Percentiles rank a stretch among this genome's conserved stretches.
phyloP scores from a whole-genome alignment of 495 filamentous ascomycete species.

The Penicillium turbatum region DNA sequence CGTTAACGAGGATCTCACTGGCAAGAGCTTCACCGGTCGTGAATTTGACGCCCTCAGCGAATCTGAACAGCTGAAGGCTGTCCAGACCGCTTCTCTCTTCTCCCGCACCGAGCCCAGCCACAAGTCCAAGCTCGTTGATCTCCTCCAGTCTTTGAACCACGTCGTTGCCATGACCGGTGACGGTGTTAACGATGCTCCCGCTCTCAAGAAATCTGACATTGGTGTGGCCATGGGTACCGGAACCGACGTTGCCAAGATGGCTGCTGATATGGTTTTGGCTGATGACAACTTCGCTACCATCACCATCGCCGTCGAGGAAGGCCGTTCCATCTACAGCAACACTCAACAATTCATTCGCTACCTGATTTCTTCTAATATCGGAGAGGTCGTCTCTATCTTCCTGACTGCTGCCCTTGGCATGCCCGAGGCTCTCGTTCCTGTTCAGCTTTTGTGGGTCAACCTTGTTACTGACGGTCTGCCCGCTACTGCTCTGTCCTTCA shows the following conservation, averaged over 20 bases:
- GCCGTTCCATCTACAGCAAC: slow-evolving; percentile 98
- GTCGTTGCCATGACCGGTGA: slow-evolving; percentile 99
- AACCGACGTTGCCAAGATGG: slow-evolving; percentile 94
- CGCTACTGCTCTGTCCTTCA: slow-evolving; percentile 95
- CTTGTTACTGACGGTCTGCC: slow-evolving; percentile 97
- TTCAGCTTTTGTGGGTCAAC: slow-evolving; percentile 99
- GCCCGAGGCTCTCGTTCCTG: slow-evolving; percentile 96
- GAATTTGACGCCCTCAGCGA: slow-evolving; percentile 87
- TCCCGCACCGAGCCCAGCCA: slow-evolving; percentile 95
- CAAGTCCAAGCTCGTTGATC: slow-evolving; percentile 94
- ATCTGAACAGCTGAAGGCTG: slow-evolving; percentile 73
- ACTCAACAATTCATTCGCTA: slow-evolving; percentile 99
- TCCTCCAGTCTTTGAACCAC: slow-evolving; percentile 87
- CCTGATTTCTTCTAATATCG: slow-evolving; percentile 97
- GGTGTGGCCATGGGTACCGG: slow-evolving; percentile 99
- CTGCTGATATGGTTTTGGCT: slow-evolving; percentile 97
- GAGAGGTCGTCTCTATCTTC: slow-evolving; percentile 99
- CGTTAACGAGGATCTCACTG: slow-evolving; percentile 70
- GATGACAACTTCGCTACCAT: slow-evolving; percentile 99
- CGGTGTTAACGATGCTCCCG: slow-evolving; percentile 97
- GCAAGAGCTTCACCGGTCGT: slow-evolving; percentile 92
- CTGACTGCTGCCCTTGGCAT: slow-evolving; percentile 93
- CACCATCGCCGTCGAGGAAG: slow-evolving; percentile 92
- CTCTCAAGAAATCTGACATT: slow-evolving; percentile 97
- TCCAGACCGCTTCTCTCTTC: slow-evolving; percentile 83